These are phyloP conservation scores for Yarrowia hollandica DNA, from an alignment of 805 yeast species.

Conservation along the genomic window DNA sequence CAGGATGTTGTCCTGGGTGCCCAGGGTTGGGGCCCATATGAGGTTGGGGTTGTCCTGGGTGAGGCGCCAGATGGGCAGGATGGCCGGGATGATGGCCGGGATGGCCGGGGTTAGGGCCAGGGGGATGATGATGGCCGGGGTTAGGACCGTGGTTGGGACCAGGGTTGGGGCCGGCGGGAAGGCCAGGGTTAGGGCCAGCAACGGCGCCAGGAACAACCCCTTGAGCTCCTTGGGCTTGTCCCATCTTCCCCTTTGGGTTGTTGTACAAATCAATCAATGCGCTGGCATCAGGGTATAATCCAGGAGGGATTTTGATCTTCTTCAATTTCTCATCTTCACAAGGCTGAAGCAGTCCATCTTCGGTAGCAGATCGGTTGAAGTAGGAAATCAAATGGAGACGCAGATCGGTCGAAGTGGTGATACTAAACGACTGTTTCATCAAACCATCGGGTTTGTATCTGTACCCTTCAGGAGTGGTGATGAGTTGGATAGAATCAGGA, in stretches of 20 bases:
- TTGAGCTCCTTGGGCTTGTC: too few species aligned
- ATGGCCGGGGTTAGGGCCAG: neutral
- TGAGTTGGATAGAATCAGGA: neutral
- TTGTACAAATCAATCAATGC: conserved; percentile 30
- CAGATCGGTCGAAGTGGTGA: conserved; percentile 53
- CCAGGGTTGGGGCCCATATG: too few species aligned
- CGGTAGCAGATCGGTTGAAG: conserved; percentile 41
- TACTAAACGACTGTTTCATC: conserved; percentile 63
- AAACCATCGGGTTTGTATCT: conserved; percentile 54
- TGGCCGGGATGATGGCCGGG: neutral
- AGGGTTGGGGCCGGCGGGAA: too few species aligned
- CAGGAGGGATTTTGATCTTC: conserved; percentile 42
- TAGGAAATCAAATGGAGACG: conserved; percentile 66
- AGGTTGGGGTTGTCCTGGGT: too few species aligned
- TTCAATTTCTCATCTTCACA: conserved; percentile 47
- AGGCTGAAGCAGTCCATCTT: conserved; percentile 46
- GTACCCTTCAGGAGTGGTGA: conserved; percentile 37
- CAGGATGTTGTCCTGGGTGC: conserved; percentile 1
- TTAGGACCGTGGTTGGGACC: neutral
- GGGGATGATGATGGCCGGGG: neutral
- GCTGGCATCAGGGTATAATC: conserved; percentile 44
- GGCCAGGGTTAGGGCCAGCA: neutral
- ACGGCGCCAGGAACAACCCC: too few species aligned
- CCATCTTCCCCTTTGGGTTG: conserved; percentile 27
- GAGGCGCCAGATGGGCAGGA: neutral